Percentiles rank a stretch among this genome's conserved stretches.
Evolutionary conservation across 2,329 filamentous ascomycete genomes (phyloP).

Genomic region (Aspergillus sp.): DNA sequence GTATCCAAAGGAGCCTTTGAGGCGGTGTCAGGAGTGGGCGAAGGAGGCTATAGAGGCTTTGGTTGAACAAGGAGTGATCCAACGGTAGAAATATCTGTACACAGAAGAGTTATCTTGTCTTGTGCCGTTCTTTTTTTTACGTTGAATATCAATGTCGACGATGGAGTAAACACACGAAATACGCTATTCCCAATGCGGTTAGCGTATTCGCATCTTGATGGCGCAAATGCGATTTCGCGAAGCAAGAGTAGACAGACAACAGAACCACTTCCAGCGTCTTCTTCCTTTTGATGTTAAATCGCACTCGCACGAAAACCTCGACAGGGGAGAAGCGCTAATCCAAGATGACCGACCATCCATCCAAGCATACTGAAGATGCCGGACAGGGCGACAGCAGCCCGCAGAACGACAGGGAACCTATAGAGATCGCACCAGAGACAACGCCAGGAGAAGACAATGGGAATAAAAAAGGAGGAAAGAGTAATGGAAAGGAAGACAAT

Average conservation of each 20-base stretch:
- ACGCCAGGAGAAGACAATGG: slow-evolving; percentile 22
- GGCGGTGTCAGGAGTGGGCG: slow-evolving; percentile 27
- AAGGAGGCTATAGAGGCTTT: slow-evolving; percentile 14
- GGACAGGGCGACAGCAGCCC: slow-evolving; percentile 5
- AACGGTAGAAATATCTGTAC: neutral
- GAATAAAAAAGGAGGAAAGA: slow-evolving; percentile 38
- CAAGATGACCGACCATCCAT: slow-evolving; percentile 7
- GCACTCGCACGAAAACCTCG: neutral
- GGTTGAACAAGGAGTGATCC: neutral
- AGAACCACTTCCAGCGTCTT: neutral
- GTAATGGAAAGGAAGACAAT: slow-evolving; percentile 10
- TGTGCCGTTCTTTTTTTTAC: neutral
- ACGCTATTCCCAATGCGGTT: neutral
- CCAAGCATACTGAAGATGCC: neutral
- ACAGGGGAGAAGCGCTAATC: slow-evolving; percentile 5
- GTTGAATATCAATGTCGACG: too few relatives aligned
- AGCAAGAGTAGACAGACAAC: neutral
- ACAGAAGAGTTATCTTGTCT: neutral
- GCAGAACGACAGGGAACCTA: neutral
- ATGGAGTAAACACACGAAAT: neutral
- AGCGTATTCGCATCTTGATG: neutral
- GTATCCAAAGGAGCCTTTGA: slow-evolving; percentile 15
- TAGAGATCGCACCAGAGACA: neutral
- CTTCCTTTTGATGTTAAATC: neutral
- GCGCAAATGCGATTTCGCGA: neutral